phyloP scores from a whole-genome alignment of 768 basidiomycete species.

The Piloderma croceum region DNA sequence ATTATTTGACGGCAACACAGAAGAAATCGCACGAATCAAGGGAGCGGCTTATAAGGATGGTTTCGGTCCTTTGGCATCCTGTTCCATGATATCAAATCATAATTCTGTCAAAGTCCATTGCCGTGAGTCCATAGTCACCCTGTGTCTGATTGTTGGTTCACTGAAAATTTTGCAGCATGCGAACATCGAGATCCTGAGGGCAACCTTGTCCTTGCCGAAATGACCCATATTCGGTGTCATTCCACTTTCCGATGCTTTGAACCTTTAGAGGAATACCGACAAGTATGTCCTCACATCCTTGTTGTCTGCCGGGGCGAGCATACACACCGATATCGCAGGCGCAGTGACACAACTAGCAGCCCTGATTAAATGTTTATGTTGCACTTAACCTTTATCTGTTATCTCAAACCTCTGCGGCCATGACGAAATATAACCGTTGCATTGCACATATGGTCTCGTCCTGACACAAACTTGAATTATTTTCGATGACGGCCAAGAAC shows the following conservation, averaged over 20 bases:
- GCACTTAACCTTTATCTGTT: no score
- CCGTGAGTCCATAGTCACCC: slow-evolving; percentile 10
- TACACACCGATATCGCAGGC: no score
- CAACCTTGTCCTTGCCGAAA: slow-evolving; percentile 3
- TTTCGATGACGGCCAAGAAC: no score
- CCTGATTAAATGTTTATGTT: no score
- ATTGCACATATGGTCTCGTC: no score
- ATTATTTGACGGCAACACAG: no score
- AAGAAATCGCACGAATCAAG: no score
- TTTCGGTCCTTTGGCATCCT: slow-evolving; percentile 13
- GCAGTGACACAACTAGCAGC: no score
- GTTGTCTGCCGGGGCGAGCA: slow-evolving; percentile 13
- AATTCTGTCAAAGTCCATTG: slow-evolving; percentile 12
- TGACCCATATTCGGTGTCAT: slow-evolving; percentile 7
- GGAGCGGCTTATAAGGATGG: no score
- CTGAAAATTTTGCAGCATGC: slow-evolving; percentile 6
- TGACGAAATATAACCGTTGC: no score
- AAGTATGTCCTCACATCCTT: slow-evolving; percentile 14
- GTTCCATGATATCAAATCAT: slow-evolving; percentile 14
- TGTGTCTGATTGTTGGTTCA: not conserved
- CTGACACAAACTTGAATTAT: no score
- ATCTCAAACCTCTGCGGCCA: no score
- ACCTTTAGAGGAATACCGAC: slow-evolving; percentile 10
- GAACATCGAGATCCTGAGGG: slow-evolving; percentile 9
- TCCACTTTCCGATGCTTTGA: slow-evolving; percentile 8